phyloP scores from a whole-genome alignment of 345 rosid genomes.

The Adansonia digitata region DNA sequence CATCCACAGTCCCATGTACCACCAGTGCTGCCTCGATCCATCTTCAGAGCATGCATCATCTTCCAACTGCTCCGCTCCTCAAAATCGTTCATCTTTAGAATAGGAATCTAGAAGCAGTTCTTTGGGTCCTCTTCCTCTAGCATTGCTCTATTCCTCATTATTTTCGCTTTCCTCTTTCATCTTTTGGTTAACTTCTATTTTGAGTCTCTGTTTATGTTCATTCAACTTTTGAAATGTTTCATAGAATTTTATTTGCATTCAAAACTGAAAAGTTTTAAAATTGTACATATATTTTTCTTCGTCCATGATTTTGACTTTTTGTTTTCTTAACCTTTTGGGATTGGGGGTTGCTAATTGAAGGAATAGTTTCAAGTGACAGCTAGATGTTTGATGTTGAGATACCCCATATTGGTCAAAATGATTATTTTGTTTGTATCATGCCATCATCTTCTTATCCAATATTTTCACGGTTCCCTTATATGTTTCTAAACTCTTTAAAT shows the following conservation, averaged over 20 bases:
- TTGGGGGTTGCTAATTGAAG: not conserved
- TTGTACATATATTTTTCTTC: not conserved
- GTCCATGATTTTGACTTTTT: not conserved
- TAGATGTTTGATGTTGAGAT: not conserved
- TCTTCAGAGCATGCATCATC: not conserved
- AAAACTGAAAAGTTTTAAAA: not conserved
- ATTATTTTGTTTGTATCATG: not conserved
- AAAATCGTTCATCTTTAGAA: not conserved
- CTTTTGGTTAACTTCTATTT: not conserved
- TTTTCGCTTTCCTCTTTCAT: not conserved
- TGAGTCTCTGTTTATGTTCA: not conserved
- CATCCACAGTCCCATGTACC: not conserved
- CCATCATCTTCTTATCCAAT: not conserved
- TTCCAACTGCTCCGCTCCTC: not conserved
- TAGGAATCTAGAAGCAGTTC: not conserved
- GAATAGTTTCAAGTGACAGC: not conserved
- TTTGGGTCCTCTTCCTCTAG: not conserved
- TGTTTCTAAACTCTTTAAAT: not conserved
- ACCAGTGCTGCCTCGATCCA: not conserved
- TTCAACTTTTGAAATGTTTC: not conserved
- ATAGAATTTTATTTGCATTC: not conserved
- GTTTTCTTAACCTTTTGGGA: not conserved
- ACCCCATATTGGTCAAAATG: not conserved
- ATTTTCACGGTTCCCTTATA: not conserved
- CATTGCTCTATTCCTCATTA: not conserved